Conservation (phyloP, 352 stramenopile genomes). For the Phytophthora pistaciae region DNA sequence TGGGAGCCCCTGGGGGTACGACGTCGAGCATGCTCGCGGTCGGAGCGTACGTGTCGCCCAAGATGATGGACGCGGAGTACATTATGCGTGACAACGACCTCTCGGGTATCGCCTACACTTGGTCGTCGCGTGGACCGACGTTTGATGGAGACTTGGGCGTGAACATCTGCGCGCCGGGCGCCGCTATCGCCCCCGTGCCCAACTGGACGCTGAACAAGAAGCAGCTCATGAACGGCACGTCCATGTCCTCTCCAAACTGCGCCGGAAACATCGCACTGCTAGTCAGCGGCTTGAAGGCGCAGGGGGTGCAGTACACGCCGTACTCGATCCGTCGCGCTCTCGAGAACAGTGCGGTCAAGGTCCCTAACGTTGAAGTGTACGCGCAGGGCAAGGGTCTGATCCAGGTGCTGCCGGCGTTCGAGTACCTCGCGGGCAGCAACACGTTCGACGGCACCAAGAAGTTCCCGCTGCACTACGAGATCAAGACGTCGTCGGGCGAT, state of each 20-base stretch:
- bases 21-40: conserved; percentile 92
- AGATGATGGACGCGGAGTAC: conserved; percentile 95
- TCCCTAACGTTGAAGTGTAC: conserved; percentile 77
- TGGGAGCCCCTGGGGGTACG: conserved; percentile 93
- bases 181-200: conserved; percentile 94
- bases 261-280: conserved; percentile 94
- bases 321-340: conserved; percentile 90
- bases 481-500: conserved; percentile 54
- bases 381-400: conserved; percentile 86
- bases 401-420: conserved; percentile 80
- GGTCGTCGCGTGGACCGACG: conserved; percentile 92
- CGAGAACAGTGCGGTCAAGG: conserved; percentile 79
- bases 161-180: conserved; percentile 94
- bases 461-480: conserved; percentile 65
- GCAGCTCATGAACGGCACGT: conserved; percentile 98
- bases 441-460: conserved; percentile 69
- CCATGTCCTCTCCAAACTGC: conserved; percentile 96
- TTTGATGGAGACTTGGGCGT: conserved; percentile 93
- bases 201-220: conserved; percentile 97
- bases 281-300: conserved; percentile 91
- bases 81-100: conserved; percentile 83
- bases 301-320: conserved; percentile 84
- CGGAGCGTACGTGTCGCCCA: conserved; percentile 95
- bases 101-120: conserved; percentile 89
- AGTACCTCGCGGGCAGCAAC: conserved; percentile 64